These are phyloP conservation scores for Sporothrix mexicana DNA, from an alignment of 2,329 filamentous ascomycete genomes.

Conservation along the genomic window DNA sequence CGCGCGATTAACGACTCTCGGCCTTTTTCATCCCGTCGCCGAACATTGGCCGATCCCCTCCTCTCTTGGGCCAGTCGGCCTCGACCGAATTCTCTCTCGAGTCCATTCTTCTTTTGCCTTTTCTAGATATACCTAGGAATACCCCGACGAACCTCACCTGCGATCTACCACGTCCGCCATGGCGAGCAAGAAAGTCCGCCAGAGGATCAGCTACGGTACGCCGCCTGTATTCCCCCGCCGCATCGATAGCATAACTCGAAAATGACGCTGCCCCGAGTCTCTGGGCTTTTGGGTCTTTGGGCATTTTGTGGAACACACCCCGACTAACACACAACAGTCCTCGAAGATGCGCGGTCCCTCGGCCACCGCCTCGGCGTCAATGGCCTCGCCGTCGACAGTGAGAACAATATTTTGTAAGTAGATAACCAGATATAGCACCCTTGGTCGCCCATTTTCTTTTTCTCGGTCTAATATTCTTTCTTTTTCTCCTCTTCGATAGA, in stretches of 20 bases:
- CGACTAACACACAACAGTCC: conserved; percentile 51
- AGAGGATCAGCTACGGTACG: conserved; percentile 71
- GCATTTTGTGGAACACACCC: not conserved
- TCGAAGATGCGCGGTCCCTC: conserved; percentile 66
- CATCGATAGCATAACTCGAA: not conserved
- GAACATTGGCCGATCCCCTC: conserved; percentile 3
- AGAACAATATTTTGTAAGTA: conserved; percentile 83
- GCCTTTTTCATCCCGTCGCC: not conserved
- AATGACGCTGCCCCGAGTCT: not conserved
- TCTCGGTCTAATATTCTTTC: not conserved
- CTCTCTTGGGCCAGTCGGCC: conserved; percentile 29
- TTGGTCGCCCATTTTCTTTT: too few relatives aligned
- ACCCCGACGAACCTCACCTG: not conserved
- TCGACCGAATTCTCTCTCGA: not conserved
- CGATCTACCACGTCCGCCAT: conserved; percentile 49
- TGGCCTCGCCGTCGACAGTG: conserved; percentile 83
- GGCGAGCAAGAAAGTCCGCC: conserved; percentile 66
- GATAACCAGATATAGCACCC: not conserved
- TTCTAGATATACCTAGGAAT: not conserved
- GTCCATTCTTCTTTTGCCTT: too few relatives aligned
- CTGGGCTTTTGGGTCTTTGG: too few relatives aligned
- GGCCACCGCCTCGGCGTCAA: conserved; percentile 95
- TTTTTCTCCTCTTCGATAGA: conserved; percentile 52
- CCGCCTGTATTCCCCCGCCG: conserved; percentile 32
- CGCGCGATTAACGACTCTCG: conserved; percentile 12